These are phyloP conservation scores for Sungouiella blattae DNA, from an alignment of 805 yeast genomes.

Conservation along the genomic window DNA sequence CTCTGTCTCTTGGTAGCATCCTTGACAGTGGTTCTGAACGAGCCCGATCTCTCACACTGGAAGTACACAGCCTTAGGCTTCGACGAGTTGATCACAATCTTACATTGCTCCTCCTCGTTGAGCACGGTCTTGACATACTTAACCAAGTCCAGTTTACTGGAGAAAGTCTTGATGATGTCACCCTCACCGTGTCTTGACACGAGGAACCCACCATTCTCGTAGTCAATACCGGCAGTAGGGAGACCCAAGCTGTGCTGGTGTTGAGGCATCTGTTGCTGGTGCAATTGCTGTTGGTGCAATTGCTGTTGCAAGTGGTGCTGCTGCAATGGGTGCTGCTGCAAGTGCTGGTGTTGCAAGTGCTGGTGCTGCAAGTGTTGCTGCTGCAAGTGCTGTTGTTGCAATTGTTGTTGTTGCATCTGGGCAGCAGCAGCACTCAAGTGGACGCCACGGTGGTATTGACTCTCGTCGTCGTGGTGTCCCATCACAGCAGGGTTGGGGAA, in stretches of 20 bases:
- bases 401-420: slow-evolving; percentile 14
- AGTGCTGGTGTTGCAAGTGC: slow-evolving; percentile 15
- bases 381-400: slow-evolving; percentile 18
- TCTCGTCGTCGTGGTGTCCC: slow-evolving; percentile 18
- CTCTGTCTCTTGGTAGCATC: slow-evolving; percentile 43
- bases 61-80: slow-evolving; percentile 47
- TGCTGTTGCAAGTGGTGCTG: slow-evolving; percentile 8
- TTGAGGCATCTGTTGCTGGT: slow-evolving; percentile 18
- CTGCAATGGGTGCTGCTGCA: slow-evolving; percentile 5
- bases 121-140: slow-evolving; percentile 37
- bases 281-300: slow-evolving; percentile 11
- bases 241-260: slow-evolving; percentile 18
- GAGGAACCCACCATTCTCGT: slow-evolving; percentile 18
- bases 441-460: slow-evolving; percentile 15
- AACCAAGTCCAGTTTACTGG: slow-evolving; percentile 20
- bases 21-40: slow-evolving; percentile 45
- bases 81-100: slow-evolving; percentile 44
- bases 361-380: slow-evolving; percentile 18
- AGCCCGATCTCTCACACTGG: slow-evolving; percentile 45
- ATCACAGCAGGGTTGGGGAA: slow-evolving; percentile 16
- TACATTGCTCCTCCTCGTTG: slow-evolving; percentile 34
- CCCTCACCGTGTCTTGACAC: slow-evolving; percentile 19
- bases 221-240: slow-evolving; percentile 17
- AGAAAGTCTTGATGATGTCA: slow-evolving; percentile 21
- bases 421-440: slow-evolving; percentile 17